Evolutionary conservation across 257 asterid genomes (phyloP).

Genomic region (Avicennia marina): DNA sequence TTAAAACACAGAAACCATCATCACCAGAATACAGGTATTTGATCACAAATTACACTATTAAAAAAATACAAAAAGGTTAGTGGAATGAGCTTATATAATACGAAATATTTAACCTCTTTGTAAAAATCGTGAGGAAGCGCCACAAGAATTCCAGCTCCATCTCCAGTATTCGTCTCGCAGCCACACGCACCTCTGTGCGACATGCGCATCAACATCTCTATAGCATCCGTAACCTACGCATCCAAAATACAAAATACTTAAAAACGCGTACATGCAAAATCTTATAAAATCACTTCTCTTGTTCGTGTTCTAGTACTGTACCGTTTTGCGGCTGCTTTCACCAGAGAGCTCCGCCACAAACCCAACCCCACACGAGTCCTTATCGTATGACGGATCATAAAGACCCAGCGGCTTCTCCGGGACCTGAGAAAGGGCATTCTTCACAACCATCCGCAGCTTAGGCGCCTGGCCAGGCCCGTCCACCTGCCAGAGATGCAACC

Average conservation of each 20-base stretch:
- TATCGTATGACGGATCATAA: slow-evolving; percentile 85
- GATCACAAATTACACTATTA: too few species aligned
- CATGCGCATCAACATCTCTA: slow-evolving; percentile 96
- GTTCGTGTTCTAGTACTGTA: slow-evolving; percentile 11
- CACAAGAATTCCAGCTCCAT: slow-evolving; percentile 99
- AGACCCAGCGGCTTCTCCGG: slow-evolving; percentile 97
- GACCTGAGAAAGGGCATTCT: slow-evolving; percentile 70
- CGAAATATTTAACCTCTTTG: slow-evolving; percentile 53
- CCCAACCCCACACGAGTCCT: slow-evolving; percentile 99
- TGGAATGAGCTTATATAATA: background rate
- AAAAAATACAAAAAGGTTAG: too few species aligned
- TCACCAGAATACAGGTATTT: slow-evolving; percentile 4
- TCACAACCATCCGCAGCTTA: slow-evolving; percentile 52
- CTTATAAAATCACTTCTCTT: background rate
- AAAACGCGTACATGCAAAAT: background rate
- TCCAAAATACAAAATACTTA: slow-evolving; percentile 3
- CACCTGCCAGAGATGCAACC: slow-evolving; percentile 50
- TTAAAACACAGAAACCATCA: slow-evolving; percentile 4
- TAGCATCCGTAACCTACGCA: slow-evolving; percentile 86
- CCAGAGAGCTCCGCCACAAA: slow-evolving; percentile 98
- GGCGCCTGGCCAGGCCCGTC: slow-evolving; percentile 54
- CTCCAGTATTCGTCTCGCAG: slow-evolving; percentile 97
- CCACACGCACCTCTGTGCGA: slow-evolving; percentile 99
- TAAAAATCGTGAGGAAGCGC: slow-evolving; percentile 87
- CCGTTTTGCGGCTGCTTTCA: slow-evolving; percentile 94